A percentile compares a stretch with the other conserved stretches of the same genome.
phyloP scores from a whole-genome alignment of 164 flowering plant species.

The Magnolia sinica region DNA sequence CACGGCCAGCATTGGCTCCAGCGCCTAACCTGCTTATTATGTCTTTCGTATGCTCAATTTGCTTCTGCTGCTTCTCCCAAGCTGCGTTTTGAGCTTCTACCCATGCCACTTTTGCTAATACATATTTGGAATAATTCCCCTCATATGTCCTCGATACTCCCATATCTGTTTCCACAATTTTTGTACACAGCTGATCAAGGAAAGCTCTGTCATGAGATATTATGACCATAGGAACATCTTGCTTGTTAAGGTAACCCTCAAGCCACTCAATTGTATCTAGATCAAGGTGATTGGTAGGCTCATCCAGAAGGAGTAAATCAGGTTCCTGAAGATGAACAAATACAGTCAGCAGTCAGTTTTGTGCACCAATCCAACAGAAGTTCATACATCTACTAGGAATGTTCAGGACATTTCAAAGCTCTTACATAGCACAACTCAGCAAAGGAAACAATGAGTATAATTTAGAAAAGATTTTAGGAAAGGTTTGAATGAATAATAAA shows the following conservation, averaged over 20 bases:
- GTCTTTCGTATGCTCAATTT: slow-evolving; percentile 78
- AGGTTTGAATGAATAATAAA: too few relatives aligned
- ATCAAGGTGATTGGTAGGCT: slow-evolving; percentile 99
- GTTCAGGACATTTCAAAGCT: too few relatives aligned
- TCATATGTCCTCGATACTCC: slow-evolving; percentile 85
- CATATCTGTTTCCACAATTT: slow-evolving; percentile 99
- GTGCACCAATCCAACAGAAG: background rate
- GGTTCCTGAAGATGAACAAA: slow-evolving; percentile 65
- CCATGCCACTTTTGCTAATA: slow-evolving; percentile 78
- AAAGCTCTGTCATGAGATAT: slow-evolving; percentile 99
- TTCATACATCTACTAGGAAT: too few relatives aligned
- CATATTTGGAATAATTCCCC: slow-evolving; percentile 88
- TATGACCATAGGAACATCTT: slow-evolving; percentile 93
- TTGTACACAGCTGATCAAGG: slow-evolving; percentile 94
- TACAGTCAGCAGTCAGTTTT: slow-evolving; percentile 1
- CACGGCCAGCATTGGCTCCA: slow-evolving; percentile 96
- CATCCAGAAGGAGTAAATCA: slow-evolving; percentile 91
- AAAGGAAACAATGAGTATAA: background rate
- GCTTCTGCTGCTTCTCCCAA: slow-evolving; percentile 99
- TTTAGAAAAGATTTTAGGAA: background rate
- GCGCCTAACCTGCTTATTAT: slow-evolving; percentile 78
- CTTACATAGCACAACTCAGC: background rate
- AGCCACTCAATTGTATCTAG: slow-evolving; percentile 99
- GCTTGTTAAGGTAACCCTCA: slow-evolving; percentile 82
- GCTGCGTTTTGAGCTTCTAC: slow-evolving; percentile 85